Conservation (phyloP, 176 grass and related monocot genomes). For the Poa pratensis region DNA sequence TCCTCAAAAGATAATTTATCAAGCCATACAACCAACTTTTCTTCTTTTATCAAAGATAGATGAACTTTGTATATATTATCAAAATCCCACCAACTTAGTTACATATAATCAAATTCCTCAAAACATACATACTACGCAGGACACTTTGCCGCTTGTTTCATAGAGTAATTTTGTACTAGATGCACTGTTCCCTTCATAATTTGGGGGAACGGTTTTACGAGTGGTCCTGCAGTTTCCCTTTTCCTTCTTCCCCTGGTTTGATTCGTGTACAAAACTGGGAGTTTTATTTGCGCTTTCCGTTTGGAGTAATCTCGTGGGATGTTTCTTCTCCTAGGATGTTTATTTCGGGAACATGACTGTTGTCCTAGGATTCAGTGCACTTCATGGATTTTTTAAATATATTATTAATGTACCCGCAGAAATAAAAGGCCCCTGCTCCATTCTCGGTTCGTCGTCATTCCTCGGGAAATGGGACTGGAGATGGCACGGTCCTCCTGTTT, state of each 20-base stretch:
- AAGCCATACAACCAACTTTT: too few relatives aligned
- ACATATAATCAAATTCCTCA: too few relatives aligned
- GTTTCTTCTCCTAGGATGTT: constrained; percentile 32
- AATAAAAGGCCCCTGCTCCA: background rate
- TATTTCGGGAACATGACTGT: background rate
- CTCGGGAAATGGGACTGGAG: background rate
- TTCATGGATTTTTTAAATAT: background rate
- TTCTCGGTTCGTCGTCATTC: background rate
- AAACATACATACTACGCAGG: too few relatives aligned
- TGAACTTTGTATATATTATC: too few relatives aligned
- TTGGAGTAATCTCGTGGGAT: background rate
- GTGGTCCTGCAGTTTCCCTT: background rate
- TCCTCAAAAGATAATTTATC: too few relatives aligned
- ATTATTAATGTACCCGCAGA: too few relatives aligned
- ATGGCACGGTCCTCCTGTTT: constrained; percentile 4
- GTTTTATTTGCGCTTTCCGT: background rate
- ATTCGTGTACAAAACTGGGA: background rate
- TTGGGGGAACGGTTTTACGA: background rate
- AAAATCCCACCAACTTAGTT: too few relatives aligned
- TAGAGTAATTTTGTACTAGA: background rate
- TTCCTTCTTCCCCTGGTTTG: background rate
- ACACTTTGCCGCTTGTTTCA: background rate
- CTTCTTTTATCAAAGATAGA: too few relatives aligned
- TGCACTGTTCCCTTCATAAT: background rate
- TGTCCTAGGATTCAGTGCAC: constrained; percentile 34